These are phyloP conservation scores for Cyberlindnera amylophila DNA, from an alignment of 805 yeast species.

Conservation along the genomic window DNA sequence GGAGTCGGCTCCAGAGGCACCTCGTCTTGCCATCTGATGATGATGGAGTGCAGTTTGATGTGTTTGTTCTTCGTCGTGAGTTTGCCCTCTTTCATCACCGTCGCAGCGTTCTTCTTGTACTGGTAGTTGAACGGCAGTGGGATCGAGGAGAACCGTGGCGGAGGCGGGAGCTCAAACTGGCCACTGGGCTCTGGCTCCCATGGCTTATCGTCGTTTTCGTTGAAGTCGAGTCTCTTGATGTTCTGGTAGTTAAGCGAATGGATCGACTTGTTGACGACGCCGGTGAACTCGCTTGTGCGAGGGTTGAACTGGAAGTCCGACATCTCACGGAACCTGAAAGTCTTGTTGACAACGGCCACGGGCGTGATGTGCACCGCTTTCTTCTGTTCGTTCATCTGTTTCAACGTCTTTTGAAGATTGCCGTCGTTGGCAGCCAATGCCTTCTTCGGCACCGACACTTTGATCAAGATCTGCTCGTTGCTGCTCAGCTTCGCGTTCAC, in stretches of 20 bases:
- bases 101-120: conserved; percentile 68
- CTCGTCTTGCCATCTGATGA: conserved; percentile 44
- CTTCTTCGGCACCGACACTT: conserved; percentile 57
- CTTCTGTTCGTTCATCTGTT: conserved; percentile 28
- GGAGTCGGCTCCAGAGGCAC: conserved; percentile 50
- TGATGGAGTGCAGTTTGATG: conserved; percentile 50
- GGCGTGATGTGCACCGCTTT: conserved; percentile 48
- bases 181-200: conserved; percentile 26
- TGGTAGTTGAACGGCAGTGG: conserved; percentile 74
- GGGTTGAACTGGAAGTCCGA: conserved; percentile 82
- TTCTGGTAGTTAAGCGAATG: conserved; percentile 38
- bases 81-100: conserved; percentile 42
- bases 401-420: conserved; percentile 40
- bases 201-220: conserved; percentile 33
- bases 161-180: conserved; percentile 68
- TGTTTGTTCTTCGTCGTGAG: conserved; percentile 43
- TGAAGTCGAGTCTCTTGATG: conserved; percentile 36
- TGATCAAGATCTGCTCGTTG: conserved; percentile 55
- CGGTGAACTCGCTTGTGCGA: conserved; percentile 48
- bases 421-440: conserved; percentile 39
- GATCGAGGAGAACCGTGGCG: conserved; percentile 76
- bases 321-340: conserved; percentile 76
- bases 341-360: conserved; percentile 61
- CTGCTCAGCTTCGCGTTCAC: conserved; percentile 48
- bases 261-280: conserved; percentile 37